A percentile compares a stretch with the other conserved stretches of the same genome.
Evolutionary conservation across 2,329 filamentous ascomycete genomes (phyloP).

Genomic region (Paramyrothecium sp.): DNA sequence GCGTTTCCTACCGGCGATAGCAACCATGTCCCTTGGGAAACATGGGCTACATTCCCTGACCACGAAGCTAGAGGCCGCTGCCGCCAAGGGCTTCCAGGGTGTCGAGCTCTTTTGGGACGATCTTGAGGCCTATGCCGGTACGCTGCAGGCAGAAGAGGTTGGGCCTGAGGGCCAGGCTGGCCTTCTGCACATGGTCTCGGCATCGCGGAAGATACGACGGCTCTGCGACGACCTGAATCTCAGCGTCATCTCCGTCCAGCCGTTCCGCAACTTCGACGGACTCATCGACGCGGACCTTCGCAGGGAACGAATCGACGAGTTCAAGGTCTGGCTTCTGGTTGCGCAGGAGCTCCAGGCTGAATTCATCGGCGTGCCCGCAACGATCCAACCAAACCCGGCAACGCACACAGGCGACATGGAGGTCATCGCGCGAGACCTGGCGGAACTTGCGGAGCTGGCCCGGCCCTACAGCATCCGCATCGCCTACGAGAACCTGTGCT

Average conservation of each 20-base stretch:
- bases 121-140: slow-evolving; percentile 7
- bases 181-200: slow-evolving; percentile 4
- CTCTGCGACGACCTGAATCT: slow-evolving; percentile 8
- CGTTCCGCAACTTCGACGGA: slow-evolving; percentile 15
- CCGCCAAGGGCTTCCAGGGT: slow-evolving; percentile 11
- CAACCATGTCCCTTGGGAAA: slow-evolving; percentile 18
- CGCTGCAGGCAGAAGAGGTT: neutral
- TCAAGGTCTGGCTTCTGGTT: slow-evolving; percentile 11
- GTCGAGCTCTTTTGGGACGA: slow-evolving; percentile 20
- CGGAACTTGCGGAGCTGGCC: slow-evolving; percentile 4
- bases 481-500: slow-evolving; percentile 18
- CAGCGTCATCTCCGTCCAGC: slow-evolving; percentile 15
- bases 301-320: slow-evolving; percentile 4
- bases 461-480: slow-evolving; percentile 7
- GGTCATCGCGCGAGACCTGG: slow-evolving; percentile 4
- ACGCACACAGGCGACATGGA: slow-evolving; percentile 4
- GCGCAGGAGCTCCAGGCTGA: slow-evolving; percentile 9
- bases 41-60: slow-evolving; percentile 10
- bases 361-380: slow-evolving; percentile 15
- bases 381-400: slow-evolving; percentile 5
- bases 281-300: slow-evolving; percentile 7
- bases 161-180: neutral
- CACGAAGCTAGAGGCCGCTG: slow-evolving; percentile 13
- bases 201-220: slow-evolving; percentile 4
- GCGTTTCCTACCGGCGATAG: slow-evolving; percentile 10